A percentile compares a stretch with the other conserved stretches of the same genome.
Evolutionary conservation across 1,284 basidiomycete species (phyloP).

Genomic region (Trichosporon sp.): DNA sequence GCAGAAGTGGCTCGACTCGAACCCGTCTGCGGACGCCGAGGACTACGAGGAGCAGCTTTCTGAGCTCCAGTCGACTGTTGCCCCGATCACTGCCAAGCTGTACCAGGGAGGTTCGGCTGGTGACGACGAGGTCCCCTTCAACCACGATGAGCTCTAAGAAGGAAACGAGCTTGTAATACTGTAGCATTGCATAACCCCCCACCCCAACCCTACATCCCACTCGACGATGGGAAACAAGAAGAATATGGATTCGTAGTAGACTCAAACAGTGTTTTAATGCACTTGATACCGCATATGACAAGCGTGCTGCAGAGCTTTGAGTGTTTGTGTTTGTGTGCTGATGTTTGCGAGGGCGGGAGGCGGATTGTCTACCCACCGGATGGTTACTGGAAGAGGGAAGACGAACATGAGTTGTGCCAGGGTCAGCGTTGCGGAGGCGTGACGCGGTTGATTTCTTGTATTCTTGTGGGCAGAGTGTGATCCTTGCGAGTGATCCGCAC

Average conservation of each 20-base stretch:
- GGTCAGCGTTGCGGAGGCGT: not conserved
- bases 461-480: not conserved
- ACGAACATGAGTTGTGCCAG: constrained; percentile 9
- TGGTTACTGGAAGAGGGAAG: constrained; percentile 17
- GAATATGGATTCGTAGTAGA: constrained; percentile 18
- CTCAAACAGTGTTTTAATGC: constrained; percentile 18
- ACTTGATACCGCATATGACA: constrained; percentile 7
- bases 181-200: constrained; percentile 17
- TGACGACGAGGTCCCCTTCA: constrained; percentile 53
- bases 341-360: not conserved
- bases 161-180: not conserved
- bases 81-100: constrained; percentile 76
- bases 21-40: constrained; percentile 75
- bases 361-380: not conserved
- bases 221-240: constrained; percentile 1
- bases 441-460: constrained; percentile 10
- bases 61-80: constrained; percentile 71
- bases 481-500: not conserved
- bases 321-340: not conserved
- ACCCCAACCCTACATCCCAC: not conserved
- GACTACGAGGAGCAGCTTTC: constrained; percentile 88
- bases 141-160: constrained; percentile 57
- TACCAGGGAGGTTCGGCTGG: constrained; percentile 62
- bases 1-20: constrained; percentile 85
- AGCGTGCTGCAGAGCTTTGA: not conserved